Evolutionary conservation across 2,329 filamentous ascomycete genomes (phyloP).

Genomic region (Lecanicillium sp.): DNA sequence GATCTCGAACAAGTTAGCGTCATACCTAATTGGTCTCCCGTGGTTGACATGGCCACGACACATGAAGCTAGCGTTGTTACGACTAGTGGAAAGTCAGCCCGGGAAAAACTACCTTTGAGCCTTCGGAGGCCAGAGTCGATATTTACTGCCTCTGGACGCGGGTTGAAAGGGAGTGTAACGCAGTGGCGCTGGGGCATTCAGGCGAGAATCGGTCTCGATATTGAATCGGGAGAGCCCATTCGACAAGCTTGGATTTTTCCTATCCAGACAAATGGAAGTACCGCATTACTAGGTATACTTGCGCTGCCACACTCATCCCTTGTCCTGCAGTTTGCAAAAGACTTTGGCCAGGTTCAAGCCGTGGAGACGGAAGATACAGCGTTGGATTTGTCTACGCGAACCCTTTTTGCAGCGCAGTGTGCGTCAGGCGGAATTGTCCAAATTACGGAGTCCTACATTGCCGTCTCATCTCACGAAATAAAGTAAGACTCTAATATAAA

Average conservation of each 20-base stretch:
- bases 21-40: conserved; percentile 57
- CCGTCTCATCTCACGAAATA: not conserved
- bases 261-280: conserved; percentile 11
- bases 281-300: conserved; percentile 30
- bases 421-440: conserved; percentile 23
- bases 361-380: conserved; percentile 29
- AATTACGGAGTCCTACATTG: conserved; percentile 2
- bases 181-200: conserved; percentile 64
- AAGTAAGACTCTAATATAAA: not conserved
- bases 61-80: conserved; percentile 19
- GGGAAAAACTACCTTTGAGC: conserved; percentile 17
- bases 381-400: conserved; percentile 46
- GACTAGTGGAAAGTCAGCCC: conserved; percentile 1
- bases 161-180: conserved; percentile 52
- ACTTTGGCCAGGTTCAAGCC: conserved; percentile 37
- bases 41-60: conserved; percentile 37
- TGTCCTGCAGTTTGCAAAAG: conserved; percentile 38
- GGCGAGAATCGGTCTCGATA: conserved; percentile 54
- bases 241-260: conserved; percentile 46
- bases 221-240: conserved; percentile 40
- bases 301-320: conserved; percentile 41
- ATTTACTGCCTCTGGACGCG: conserved; percentile 60
- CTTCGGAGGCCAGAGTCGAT: conserved; percentile 39
- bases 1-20: conserved; percentile 30
- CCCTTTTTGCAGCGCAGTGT: conserved; percentile 35